phyloP scores from a whole-genome alignment of 2,329 filamentous ascomycete genomes.

The Botrytis aclada region DNA sequence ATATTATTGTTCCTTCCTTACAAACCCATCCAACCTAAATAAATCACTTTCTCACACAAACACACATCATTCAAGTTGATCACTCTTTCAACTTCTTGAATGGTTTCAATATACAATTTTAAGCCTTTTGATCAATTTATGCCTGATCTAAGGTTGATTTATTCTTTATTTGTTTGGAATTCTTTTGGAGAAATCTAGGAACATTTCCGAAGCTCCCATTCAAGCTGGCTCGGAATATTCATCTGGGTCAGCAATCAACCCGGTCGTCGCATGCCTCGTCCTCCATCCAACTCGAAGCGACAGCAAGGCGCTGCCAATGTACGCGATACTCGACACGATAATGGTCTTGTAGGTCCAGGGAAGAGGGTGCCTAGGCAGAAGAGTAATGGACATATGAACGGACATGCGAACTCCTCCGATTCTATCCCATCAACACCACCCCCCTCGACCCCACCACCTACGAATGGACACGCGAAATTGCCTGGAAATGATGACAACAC shows the following conservation, averaged over 20 bases:
- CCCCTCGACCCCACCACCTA: slow-evolving; percentile 40
- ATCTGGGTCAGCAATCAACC: slow-evolving; percentile 37
- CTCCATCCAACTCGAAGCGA: slow-evolving; percentile 37
- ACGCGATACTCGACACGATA: slow-evolving; percentile 77
- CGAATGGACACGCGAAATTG: slow-evolving; percentile 38
- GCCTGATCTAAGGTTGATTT: slow-evolving; percentile 4
- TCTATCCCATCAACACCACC: slow-evolving; percentile 38
- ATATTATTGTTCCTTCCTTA: background rate
- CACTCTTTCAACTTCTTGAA: slow-evolving; percentile 19
- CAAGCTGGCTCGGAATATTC: slow-evolving; percentile 37
- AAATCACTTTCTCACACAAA: background rate
- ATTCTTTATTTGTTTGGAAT: background rate
- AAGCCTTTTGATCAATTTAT: slow-evolving; percentile 9
- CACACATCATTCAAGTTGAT: slow-evolving; percentile 14
- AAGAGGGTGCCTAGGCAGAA: slow-evolving; percentile 58
- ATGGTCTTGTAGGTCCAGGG: slow-evolving; percentile 77
- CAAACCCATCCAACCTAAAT: background rate
- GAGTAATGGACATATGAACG: slow-evolving; percentile 54
- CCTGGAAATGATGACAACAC: slow-evolving; percentile 28
- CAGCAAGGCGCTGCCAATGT: slow-evolving; percentile 51
- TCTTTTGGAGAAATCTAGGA: slow-evolving; percentile 10
- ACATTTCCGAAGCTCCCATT: slow-evolving; percentile 18
- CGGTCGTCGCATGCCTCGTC: slow-evolving; percentile 38
- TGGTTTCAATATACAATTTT: slow-evolving; percentile 1
- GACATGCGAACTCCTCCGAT: slow-evolving; percentile 43